Conservation (phyloP, 2,329 filamentous ascomycete species). For the Hyphodiscus sp. region DNA sequence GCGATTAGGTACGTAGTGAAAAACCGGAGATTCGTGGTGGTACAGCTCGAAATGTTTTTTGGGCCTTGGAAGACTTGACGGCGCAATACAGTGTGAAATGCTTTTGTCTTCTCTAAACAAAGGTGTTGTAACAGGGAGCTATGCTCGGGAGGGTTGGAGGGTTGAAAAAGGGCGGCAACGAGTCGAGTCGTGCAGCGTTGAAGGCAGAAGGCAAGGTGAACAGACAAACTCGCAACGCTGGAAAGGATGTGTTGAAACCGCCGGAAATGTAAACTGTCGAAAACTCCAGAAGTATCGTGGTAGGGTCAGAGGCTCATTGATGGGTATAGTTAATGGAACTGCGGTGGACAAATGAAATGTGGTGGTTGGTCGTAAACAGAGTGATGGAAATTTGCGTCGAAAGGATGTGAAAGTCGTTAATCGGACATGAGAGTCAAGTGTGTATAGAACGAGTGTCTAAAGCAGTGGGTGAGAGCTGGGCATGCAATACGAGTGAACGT, state of each 20-base stretch:
- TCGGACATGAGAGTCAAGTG: constrained; percentile 29
- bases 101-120: constrained; percentile 33
- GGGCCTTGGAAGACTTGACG: constrained; percentile 18
- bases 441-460: constrained; percentile 26
- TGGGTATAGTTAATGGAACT: constrained; percentile 34
- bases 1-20: constrained; percentile 10
- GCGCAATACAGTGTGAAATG: constrained; percentile 25
- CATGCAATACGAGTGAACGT: constrained; percentile 18
- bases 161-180: constrained; percentile 15
- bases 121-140: constrained; percentile 28
- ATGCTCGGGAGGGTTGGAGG: constrained; percentile 20
- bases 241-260: constrained; percentile 31
- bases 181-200: constrained; percentile 9
- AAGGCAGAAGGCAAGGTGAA: constrained; percentile 21
- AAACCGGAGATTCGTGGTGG: constrained; percentile 6
- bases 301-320: constrained; percentile 35
- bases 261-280: constrained; percentile 24
- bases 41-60: constrained; percentile 29
- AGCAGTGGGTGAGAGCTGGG: constrained; percentile 19
- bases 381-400: constrained; percentile 27
- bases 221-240: constrained; percentile 31
- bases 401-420: constrained; percentile 31
- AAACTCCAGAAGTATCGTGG: constrained; percentile 32
- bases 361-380: constrained; percentile 33
- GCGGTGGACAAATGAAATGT: constrained; percentile 41